phyloP scores from a whole-genome alignment of 2,329 filamentous ascomycete species.

The Ophiosphaerella korrae region DNA sequence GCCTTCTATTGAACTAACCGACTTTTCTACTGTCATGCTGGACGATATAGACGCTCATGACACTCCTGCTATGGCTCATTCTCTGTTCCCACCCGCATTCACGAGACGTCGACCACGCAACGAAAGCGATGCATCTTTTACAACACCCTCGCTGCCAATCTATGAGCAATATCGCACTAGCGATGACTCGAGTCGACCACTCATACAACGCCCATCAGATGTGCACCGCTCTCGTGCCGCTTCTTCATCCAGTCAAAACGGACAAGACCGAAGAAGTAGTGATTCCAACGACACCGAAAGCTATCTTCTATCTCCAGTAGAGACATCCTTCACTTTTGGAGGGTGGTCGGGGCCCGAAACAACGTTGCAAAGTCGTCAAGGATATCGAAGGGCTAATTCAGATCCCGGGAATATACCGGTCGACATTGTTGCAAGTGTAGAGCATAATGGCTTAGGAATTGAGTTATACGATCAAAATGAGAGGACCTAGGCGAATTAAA shows the following conservation, averaged over 20 bases:
- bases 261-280: conserved; percentile 3
- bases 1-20: conserved; percentile 21
- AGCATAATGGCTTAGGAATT: conserved; percentile 12
- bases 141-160: neutral
- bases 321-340: neutral
- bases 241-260: conserved; percentile 1
- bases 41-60: conserved; percentile 11
- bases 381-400: conserved; percentile 19
- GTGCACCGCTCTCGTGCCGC: conserved; percentile 10
- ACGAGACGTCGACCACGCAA: conserved; percentile 10
- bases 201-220: conserved; percentile 14
- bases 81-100: conserved; percentile 23
- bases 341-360: conserved; percentile 9
- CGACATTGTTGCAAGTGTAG: neutral
- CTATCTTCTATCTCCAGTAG: neutral
- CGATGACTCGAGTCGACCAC: conserved; percentile 7
- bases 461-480: neutral
- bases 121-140: conserved; percentile 17
- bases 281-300: conserved; percentile 1
- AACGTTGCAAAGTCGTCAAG: conserved; percentile 14
- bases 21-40: conserved; percentile 10
- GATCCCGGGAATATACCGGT: conserved; percentile 13
- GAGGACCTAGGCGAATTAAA: too few species aligned
- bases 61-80: conserved; percentile 26
- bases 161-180: conserved; percentile 6